Percentiles rank a stretch among this genome's conserved stretches.
phyloP scores from a whole-genome alignment of 306 rosid genomes.

The Sphenostylis stenocarpa region DNA sequence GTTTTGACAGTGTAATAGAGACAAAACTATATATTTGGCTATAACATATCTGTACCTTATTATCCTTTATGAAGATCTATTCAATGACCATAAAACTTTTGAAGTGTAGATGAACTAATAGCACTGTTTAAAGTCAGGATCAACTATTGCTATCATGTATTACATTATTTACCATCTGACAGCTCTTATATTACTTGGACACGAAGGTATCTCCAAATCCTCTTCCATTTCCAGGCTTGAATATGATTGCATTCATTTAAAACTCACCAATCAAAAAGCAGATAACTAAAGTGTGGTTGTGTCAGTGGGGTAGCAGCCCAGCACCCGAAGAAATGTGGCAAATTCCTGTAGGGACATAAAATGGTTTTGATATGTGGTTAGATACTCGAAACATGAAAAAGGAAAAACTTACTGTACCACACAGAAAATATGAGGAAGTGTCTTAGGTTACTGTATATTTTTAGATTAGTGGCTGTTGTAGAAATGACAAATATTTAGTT shows the following conservation, averaged over 20 bases:
- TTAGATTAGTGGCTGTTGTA: not conserved
- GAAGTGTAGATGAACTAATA: not conserved
- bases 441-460: not conserved
- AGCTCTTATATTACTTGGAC: constrained; percentile 18
- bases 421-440: not conserved
- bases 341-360: constrained; percentile 48
- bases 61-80: not conserved
- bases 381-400: not conserved
- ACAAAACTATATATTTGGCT: constrained; percentile 11
- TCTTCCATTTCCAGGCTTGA: not conserved
- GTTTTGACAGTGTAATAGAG: constrained; percentile 18
- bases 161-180: constrained; percentile 6
- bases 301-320: constrained; percentile 61
- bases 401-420: not conserved
- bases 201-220: constrained; percentile 20
- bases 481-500: not conserved
- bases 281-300: constrained; percentile 31
- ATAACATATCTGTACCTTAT: not conserved
- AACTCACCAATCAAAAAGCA: constrained; percentile 15
- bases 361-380: not conserved
- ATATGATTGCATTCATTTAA: constrained; percentile 7
- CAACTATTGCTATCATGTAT: not conserved
- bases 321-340: constrained; percentile 58
- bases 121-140: constrained; percentile 10
- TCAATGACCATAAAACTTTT: not conserved